These are phyloP conservation scores for Strobilomyces echinocephalus DNA, from an alignment of 768 basidiomycete species.

Conservation along the genomic window DNA sequence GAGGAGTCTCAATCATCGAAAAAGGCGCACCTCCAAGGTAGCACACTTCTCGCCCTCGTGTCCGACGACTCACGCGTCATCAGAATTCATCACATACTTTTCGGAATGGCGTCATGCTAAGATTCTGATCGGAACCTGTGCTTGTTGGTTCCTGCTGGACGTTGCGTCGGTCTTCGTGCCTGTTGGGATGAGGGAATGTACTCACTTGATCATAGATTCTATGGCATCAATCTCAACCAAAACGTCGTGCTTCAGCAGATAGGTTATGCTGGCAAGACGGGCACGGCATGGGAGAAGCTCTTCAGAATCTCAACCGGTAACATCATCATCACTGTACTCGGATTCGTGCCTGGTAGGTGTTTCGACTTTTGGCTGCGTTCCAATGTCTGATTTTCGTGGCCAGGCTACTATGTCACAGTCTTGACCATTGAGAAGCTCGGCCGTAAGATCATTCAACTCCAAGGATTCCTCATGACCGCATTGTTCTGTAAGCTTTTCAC, in stretches of 20 bases:
- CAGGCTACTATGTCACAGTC: slow-evolving; percentile 67
- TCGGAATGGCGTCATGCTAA: slow-evolving; percentile 68
- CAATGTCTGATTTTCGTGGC: not conserved
- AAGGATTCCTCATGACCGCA: slow-evolving; percentile 68
- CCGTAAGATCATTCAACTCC: slow-evolving; percentile 70
- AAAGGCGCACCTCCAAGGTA: slow-evolving; percentile 51
- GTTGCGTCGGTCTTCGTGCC: slow-evolving; percentile 43
- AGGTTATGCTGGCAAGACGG: slow-evolving; percentile 55
- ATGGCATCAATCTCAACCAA: slow-evolving; percentile 73
- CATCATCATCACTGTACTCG: slow-evolving; percentile 68
- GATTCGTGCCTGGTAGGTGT: slow-evolving; percentile 66
- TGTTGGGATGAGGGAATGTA: not conserved
- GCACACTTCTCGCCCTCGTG: not conserved
- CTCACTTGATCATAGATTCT: slow-evolving; percentile 44
- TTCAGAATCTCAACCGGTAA: slow-evolving; percentile 65
- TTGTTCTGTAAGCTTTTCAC: slow-evolving; percentile 48
- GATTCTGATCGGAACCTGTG: slow-evolving; percentile 60
- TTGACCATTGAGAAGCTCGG: slow-evolving; percentile 70
- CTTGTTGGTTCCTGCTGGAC: slow-evolving; percentile 74
- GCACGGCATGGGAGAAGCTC: slow-evolving; percentile 58
- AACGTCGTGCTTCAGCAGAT: slow-evolving; percentile 74
- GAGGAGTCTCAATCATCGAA: slow-evolving; percentile 29
- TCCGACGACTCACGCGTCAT: not conserved
- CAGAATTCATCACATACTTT: slow-evolving; percentile 65
- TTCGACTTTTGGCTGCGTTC: not conserved